phyloP scores from a whole-genome alignment of 352 stramenopile species.

The Halophytophthora batemanensis region DNA sequence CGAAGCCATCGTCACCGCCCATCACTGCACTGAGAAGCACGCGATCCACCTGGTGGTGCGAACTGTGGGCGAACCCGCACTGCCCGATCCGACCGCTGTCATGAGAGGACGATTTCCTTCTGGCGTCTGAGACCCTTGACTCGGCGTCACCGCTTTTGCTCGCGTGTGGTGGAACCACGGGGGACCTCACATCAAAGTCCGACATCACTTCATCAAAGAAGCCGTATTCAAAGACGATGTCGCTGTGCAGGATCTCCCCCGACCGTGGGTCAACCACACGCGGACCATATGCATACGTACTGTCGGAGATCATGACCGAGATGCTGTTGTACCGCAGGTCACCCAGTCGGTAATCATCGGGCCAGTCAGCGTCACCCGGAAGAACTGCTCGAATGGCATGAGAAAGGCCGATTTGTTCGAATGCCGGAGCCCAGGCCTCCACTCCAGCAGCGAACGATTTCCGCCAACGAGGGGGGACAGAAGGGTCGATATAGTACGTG shows the following conservation, averaged over 20 bases:
- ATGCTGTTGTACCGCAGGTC: constrained; percentile 88
- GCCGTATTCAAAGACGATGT: constrained; percentile 84
- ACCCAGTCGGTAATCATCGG: constrained; percentile 73
- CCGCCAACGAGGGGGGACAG: constrained; percentile 65
- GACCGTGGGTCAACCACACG: constrained; percentile 71
- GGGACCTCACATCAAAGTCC: constrained; percentile 49
- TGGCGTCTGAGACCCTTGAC: background rate
- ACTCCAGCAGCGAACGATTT: constrained; percentile 59
- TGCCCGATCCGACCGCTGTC: constrained; percentile 20
- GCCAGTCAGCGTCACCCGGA: constrained; percentile 70
- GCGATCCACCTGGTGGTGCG: constrained; percentile 40
- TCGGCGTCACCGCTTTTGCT: constrained; percentile 1
- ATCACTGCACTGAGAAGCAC: constrained; percentile 28
- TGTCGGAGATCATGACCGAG: constrained; percentile 79
- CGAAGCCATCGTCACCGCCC: constrained; percentile 16
- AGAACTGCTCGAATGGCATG: constrained; percentile 68
- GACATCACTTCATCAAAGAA: constrained; percentile 74
- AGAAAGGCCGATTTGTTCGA: constrained; percentile 68
- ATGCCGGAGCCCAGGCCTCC: constrained; percentile 73
- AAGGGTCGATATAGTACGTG: constrained; percentile 84
- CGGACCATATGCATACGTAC: constrained; percentile 67
- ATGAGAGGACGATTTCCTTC: background rate
- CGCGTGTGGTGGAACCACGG: constrained; percentile 24
- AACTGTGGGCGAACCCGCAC: constrained; percentile 41
- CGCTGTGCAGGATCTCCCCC: constrained; percentile 85